phyloP scores from a whole-genome alignment of 164 flowering plant genomes.

The Dillenia turbinata region DNA sequence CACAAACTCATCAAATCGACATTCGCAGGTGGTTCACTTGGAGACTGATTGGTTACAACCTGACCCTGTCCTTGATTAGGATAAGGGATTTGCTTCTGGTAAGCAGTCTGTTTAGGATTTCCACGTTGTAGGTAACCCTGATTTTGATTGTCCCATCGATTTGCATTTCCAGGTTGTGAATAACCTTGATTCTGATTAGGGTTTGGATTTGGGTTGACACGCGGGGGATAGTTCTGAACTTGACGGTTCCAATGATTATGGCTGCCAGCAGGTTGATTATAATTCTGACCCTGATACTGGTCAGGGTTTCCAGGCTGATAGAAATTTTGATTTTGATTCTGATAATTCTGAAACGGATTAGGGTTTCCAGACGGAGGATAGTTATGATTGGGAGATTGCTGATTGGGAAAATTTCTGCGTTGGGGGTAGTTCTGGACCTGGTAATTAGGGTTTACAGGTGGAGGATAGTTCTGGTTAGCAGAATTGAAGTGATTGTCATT shows the following conservation, averaged over 20 bases:
- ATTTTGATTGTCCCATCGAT: conserved; percentile 2
- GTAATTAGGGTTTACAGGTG: background rate
- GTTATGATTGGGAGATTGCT: conserved; percentile 11
- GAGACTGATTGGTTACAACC: conserved; percentile 8
- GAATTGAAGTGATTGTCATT: too few species aligned
- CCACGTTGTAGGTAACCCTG: conserved; percentile 14
- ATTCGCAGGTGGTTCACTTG: conserved; percentile 15
- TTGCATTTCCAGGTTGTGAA: background rate
- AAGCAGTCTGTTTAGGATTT: conserved; percentile 15
- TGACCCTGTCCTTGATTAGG: conserved; percentile 13
- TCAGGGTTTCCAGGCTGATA: background rate
- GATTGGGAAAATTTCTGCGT: conserved; percentile 8
- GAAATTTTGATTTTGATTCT: background rate
- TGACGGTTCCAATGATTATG: conserved; percentile 22
- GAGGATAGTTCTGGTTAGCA: too few species aligned
- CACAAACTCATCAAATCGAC: conserved; percentile 43
- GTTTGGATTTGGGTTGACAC: conserved; percentile 9
- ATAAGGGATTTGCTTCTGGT: conserved; percentile 6
- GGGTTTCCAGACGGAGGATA: conserved; percentile 2
- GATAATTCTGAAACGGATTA: background rate
- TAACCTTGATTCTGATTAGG: conserved; percentile 8
- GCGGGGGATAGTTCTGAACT: conserved; percentile 9
- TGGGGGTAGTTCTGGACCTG: conserved; percentile 1
- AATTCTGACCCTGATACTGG: conserved; percentile 19
- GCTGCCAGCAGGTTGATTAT: conserved; percentile 13